Evolutionary conservation across 306 rosid species (phyloP).

Genomic region (Mimosa bimucronata): DNA sequence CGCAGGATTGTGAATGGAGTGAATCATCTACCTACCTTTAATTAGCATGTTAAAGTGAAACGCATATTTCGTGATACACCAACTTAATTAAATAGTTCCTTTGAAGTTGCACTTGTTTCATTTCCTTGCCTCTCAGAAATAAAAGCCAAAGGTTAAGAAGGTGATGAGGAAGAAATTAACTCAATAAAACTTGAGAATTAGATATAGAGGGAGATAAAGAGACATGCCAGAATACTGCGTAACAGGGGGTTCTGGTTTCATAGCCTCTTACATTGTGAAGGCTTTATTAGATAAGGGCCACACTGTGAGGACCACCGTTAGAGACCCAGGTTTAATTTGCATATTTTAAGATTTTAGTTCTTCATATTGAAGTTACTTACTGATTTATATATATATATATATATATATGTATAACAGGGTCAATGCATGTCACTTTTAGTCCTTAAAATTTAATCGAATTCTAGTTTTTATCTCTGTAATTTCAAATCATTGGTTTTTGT

Average conservation of each 20-base stretch:
- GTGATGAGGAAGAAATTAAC: background rate
- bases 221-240: conserved; percentile 79
- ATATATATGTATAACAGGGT: too few relatives aligned
- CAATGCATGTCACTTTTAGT: too few relatives aligned
- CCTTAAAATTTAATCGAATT: too few relatives aligned
- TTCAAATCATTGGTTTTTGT: too few relatives aligned
- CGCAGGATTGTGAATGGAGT: background rate
- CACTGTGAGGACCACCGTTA: conserved; percentile 66
- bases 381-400: background rate
- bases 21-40: background rate
- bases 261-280: conserved; percentile 73
- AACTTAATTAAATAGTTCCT: background rate
- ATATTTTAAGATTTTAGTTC: background rate
- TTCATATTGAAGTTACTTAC: background rate
- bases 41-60: background rate
- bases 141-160: background rate
- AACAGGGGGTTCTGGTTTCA: conserved; percentile 86
- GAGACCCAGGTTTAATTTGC: conserved; percentile 67
- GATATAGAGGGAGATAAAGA: background rate
- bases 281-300: conserved; percentile 70
- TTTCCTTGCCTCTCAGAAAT: background rate
- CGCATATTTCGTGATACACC: background rate
- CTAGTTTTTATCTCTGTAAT: too few relatives aligned
- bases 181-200: background rate
- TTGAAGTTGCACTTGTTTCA: background rate